Evolutionary conservation across 148 eudicot species (phyloP), one percentile per base, ranked within the genome.

Genomic region (Rhododendron kiyosumense): DNA sequence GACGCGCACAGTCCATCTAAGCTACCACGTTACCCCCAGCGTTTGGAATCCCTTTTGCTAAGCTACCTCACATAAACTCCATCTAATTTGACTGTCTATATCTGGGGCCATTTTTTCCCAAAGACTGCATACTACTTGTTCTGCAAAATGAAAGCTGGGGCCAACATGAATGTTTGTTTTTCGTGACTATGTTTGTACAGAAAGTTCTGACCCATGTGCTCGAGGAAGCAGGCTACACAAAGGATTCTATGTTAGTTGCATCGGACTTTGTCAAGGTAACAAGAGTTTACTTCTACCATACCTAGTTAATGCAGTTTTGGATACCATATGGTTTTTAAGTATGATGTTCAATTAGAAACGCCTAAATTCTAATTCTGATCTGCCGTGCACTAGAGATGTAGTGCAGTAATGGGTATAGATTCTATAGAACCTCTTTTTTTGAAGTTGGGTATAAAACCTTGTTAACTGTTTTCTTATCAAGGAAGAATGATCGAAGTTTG

Each of bases 221-320:
- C 34, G 93, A 91, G 89, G 93, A 91, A 87, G 93, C 93, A 43
- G 93, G 93, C 86, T 91, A 90, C 71, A 85, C 73, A 74, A 90
- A 88, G 84, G 91, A 87, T 86, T 91, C 93, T 51, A 20, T 87
- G 26, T 78, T 91, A 80, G 87, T 83, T 85, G 87, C 43, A 78
- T 87, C 92, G 12, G 93, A 91, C 88, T 91, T 91, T 85, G 83
- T 90, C 89, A 91, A 91, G 92, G 93, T 91, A 86, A 81, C n/a
- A 0, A 52, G 78, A 43, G 20, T 28, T 80, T 49, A 5, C 84
- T 28, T n/a, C 18, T 48, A 9, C 41, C 51, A 4, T 24, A 77
- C 18, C 38, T 69, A 69, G 26, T 83, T 41, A 7, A n/a, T n/a
- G n/a, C 17, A 67, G 4, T 83, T 69, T 83, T 46, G 78, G 54